Base-by-base conservation (phyloP, 129 eudicot species). In the Heracleum sosnowskyi region DNA sequence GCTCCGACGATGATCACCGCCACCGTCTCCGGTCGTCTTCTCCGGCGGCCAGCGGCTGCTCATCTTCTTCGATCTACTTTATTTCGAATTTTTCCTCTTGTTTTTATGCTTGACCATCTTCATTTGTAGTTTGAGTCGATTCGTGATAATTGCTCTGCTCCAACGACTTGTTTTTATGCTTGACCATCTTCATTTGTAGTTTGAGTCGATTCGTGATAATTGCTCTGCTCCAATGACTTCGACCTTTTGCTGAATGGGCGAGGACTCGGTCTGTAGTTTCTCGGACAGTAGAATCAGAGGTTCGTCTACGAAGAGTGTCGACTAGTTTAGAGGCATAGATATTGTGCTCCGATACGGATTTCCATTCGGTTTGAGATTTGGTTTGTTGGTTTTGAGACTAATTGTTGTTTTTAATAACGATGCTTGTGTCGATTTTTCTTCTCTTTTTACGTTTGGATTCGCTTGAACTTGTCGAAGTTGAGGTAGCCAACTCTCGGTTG, bases 191-290 rank as follows among this genome's bases (percentile, higher is more conserved):
- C 63, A 77, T 84, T 75, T 89, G 84, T 4, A 83, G 77, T 63
- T 81, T 88, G 12, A 88, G 80, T 69, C 93, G 84, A 44, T 84
- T 81, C 3, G 81, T 81, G 9, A 90, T 87, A 16, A 92, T 88
- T 11, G 96, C 91, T 5, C 89, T 82, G 86, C 97, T 90, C 97
- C 97, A 92, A 29, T 91, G 90, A 3, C 82, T 86, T 70, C 78
- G 77, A 5, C 96, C 97, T 76, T 79, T 86, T 35, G 91, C 96
- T 16, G 93, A 77, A 31, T 79, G 79, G 47, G 97, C 97, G 4
- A 92, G 87, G 39, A 86, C 88, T 74, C 86, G 79, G 62, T 88
- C 93, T 39, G 97, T 91, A 1, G 96, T 85, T 49, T 90, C 90
- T 35, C 87, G 91, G 39, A 92, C 75, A 31, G 83, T 29, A 36